Percentiles rank a stretch among this genome's conserved stretches.
phyloP scores from a whole-genome alignment of 108 stramenopile genomes.

The Parmales sp. region DNA sequence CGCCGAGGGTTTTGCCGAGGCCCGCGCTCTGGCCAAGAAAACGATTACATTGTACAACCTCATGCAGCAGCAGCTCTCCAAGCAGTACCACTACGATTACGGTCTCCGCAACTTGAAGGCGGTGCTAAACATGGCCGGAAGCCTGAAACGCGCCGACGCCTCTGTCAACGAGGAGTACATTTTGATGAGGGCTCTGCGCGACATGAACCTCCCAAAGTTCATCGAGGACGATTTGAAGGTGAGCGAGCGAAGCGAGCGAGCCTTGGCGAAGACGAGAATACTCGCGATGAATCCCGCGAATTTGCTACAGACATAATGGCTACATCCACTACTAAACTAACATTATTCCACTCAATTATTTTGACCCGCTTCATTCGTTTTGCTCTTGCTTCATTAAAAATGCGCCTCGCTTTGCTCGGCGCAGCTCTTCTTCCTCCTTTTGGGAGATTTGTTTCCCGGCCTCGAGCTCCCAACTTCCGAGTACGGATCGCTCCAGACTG shows the following conservation, averaged over 20 bases:
- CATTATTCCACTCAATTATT: too few species aligned
- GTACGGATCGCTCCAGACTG: conserved; percentile 29
- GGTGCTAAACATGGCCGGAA: conserved; percentile 56
- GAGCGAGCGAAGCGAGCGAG: too few species aligned
- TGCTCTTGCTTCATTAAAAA: too few species aligned
- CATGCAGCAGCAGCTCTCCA: conserved; percentile 60
- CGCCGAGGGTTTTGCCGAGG: conserved; percentile 52
- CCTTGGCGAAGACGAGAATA: too few species aligned
- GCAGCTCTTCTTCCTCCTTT: conserved; percentile 50
- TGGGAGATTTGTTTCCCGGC: conserved; percentile 52
- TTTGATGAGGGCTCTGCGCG: conserved; percentile 52
- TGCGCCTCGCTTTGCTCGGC: too few species aligned
- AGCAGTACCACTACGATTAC: conserved; percentile 66
- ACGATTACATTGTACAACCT: conserved; percentile 52
- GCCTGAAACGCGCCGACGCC: conserved; percentile 49
- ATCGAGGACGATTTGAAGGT: conserved; percentile 59
- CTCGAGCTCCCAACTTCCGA: conserved; percentile 45
- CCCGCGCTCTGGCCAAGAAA: conserved; percentile 50
- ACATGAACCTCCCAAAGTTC: conserved; percentile 71
- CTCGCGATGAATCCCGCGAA: too few species aligned
- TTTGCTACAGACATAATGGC: too few species aligned
- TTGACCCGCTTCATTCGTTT: too few species aligned
- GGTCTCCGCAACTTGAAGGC: conserved; percentile 54
- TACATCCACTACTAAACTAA: too few species aligned
- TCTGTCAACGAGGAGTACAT: conserved; percentile 46